A percentile compares a stretch with the other conserved stretches of the same genome.
phyloP scores from a whole-genome alignment of 345 rosid genomes.

The Euphorbia tirucalli region DNA sequence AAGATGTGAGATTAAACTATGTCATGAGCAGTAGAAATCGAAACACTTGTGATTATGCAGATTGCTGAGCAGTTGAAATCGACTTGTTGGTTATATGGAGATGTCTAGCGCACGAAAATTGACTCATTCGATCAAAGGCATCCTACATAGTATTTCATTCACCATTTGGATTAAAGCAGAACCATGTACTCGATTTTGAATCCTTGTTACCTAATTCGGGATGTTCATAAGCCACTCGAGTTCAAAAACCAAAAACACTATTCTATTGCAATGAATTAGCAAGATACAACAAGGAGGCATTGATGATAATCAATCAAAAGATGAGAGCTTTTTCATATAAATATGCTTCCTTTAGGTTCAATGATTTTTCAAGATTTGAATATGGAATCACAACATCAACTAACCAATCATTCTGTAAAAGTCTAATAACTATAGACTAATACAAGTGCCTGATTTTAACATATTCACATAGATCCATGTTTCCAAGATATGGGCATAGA shows the following conservation, averaged over 20 bases:
- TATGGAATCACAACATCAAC: slow-evolving; percentile 31
- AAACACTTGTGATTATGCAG: too few relatives aligned
- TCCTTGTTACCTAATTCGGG: too few relatives aligned
- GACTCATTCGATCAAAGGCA: neutral
- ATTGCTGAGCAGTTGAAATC: too few relatives aligned
- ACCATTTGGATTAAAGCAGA: slow-evolving; percentile 15
- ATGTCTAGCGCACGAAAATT: neutral
- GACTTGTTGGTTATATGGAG: too few relatives aligned
- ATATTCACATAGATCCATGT: slow-evolving; percentile 38
- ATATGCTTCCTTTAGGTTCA: slow-evolving; percentile 32
- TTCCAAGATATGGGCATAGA: slow-evolving; percentile 4
- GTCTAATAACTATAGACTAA: slow-evolving; percentile 30
- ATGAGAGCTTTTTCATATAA: slow-evolving; percentile 24
- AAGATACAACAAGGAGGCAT: slow-evolving; percentile 17
- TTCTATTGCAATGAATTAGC: slow-evolving; percentile 11
- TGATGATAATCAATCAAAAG: slow-evolving; percentile 10
- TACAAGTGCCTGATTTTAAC: slow-evolving; percentile 18
- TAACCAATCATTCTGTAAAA: slow-evolving; percentile 22
- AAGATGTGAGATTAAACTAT: too few relatives aligned
- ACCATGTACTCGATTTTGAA: slow-evolving; percentile 6
- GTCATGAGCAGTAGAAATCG: too few relatives aligned
- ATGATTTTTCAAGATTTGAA: slow-evolving; percentile 25
- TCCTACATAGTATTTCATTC: neutral
- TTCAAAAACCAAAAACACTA: slow-evolving; percentile 14
- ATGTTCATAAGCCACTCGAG: too few relatives aligned